Percentiles rank a stretch among this genome's conserved stretches.
These are phyloP conservation scores for Tuber brumale DNA, from an alignment of 495 filamentous ascomycete species.

Conservation along the genomic window DNA sequence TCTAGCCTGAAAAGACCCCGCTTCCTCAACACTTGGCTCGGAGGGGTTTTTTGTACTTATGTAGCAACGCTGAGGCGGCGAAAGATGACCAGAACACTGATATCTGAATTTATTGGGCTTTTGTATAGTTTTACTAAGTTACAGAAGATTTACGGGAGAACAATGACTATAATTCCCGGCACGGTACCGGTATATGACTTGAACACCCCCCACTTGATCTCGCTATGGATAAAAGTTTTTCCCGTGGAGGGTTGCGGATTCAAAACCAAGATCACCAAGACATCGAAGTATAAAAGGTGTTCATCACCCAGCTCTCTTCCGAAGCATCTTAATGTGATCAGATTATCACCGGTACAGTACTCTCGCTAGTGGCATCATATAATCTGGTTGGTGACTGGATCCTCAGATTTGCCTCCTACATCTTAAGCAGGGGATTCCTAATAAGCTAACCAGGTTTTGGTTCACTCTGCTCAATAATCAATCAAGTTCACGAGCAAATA, in stretches of 20 bases:
- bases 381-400: not conserved
- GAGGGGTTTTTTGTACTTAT: not conserved
- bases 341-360: not conserved
- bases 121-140: not conserved
- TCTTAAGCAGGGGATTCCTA: not conserved
- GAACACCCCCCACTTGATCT: not conserved
- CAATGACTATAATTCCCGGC: not conserved
- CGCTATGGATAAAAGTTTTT: not conserved
- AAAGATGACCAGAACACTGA: not conserved
- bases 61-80: not conserved
- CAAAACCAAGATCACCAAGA: not conserved
- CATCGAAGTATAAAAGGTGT: not conserved
- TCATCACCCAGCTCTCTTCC: not conserved
- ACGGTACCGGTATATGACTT: not conserved
- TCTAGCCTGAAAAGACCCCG: not conserved
- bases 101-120: not conserved
- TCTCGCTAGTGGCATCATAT: not conserved
- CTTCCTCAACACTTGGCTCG: not conserved
- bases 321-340: not conserved
- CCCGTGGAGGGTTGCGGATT: not conserved
- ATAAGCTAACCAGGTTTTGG: not conserved
- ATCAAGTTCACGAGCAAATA: slow-evolving; percentile 3
- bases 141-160: not conserved
- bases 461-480: slow-evolving; percentile 8
- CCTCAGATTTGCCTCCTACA: not conserved